Evolutionary conservation across 2,329 filamentous ascomycete genomes (phyloP), one percentile per base, ranked within the genome.

Genomic region (Phyllosticta citrichinensis): DNA sequence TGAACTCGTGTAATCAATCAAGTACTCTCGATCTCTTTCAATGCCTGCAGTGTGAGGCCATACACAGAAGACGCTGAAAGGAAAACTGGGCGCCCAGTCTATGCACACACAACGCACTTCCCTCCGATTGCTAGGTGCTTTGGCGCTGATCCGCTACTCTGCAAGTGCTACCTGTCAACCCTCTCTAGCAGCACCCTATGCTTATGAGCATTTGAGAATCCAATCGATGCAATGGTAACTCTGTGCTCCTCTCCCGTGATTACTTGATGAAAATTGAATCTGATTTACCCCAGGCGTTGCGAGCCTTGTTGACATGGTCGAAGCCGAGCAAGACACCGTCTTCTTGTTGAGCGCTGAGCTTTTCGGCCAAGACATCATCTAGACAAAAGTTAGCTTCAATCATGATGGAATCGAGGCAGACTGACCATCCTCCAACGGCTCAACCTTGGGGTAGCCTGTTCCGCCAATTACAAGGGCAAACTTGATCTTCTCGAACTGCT

Each of bases 401-500:
- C 56, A 30, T 25, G 52, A 35, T 57, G 22, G 56, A 12, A 12
- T 52, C 30, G 12, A 22, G 22, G 1, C n/a, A 22, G 14, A 73
- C 86, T 80, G 78, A 96, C 93, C 91, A 76, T 97, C 94, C 66
- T 87, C 85, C 55, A 99, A 79, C 76, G 95, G 95, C 63, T 85
- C 82, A 25, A 91, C 88, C 70, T 88, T 91, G 50, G 88, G 85
- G 74, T 89, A 95, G 67, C 71, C 88, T 24, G 24, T 20, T 12
- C n/a, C 57, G 81, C 72, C 86, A 80, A 57, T 65, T 35, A 97
- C 83, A 33, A 96, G 76, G 6, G 91, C 89, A 78, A 99, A 97
- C 75, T 95, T 97, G 75, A 99, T 94, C 80, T 97, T 97, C 75
- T 99, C 93, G 67, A 99, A 92, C 66, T 91, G 91, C 80, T 99